Evolutionary conservation across 1,139 yeast genomes (phyloP).

Genomic region (Taiozyma sp.): DNA sequence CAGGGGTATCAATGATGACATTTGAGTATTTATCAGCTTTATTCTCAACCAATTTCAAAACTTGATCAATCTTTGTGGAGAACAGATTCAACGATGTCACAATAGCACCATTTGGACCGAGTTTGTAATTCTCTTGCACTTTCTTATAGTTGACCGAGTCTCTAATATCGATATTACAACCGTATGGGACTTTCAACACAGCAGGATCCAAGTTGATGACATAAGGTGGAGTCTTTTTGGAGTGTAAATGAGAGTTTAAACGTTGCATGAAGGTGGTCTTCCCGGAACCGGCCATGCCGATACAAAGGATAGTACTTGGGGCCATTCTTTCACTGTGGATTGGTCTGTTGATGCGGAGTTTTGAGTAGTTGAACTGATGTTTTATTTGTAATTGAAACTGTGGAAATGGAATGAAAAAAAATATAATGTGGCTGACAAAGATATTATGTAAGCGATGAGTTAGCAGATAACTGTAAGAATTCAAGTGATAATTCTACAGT

Average conservation of each 20-base stretch:
- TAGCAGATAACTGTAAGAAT: too few relatives aligned
- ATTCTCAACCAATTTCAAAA: slow-evolving; percentile 78
- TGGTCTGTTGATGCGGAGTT: too few relatives aligned
- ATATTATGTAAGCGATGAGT: not conserved
- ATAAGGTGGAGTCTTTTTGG: slow-evolving; percentile 67
- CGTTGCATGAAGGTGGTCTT: slow-evolving; percentile 98
- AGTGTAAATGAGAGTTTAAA: slow-evolving; percentile 80
- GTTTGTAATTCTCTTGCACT: slow-evolving; percentile 87
- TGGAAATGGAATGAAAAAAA: too few relatives aligned
- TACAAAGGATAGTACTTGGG: slow-evolving; percentile 71
- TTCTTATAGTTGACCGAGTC: slow-evolving; percentile 95
- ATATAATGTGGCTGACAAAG: not conserved
- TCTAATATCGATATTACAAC: slow-evolving; percentile 91
- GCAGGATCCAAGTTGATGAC: slow-evolving; percentile 97
- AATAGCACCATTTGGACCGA: slow-evolving; percentile 98
- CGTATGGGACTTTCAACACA: slow-evolving; percentile 85
- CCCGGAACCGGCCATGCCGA: slow-evolving; percentile 98
- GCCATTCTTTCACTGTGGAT: slow-evolving; percentile 31
- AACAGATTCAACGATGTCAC: slow-evolving; percentile 91
- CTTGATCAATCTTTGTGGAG: slow-evolving; percentile 95
- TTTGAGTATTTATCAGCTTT: slow-evolving; percentile 61
- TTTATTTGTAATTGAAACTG: too few relatives aligned
- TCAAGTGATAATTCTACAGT: too few relatives aligned
- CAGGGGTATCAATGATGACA: slow-evolving; percentile 94
- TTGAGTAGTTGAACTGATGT: too few relatives aligned